Base-by-base conservation (phyloP, 1,284 basidiomycete genomes). In the Abortiporus biennis region DNA sequence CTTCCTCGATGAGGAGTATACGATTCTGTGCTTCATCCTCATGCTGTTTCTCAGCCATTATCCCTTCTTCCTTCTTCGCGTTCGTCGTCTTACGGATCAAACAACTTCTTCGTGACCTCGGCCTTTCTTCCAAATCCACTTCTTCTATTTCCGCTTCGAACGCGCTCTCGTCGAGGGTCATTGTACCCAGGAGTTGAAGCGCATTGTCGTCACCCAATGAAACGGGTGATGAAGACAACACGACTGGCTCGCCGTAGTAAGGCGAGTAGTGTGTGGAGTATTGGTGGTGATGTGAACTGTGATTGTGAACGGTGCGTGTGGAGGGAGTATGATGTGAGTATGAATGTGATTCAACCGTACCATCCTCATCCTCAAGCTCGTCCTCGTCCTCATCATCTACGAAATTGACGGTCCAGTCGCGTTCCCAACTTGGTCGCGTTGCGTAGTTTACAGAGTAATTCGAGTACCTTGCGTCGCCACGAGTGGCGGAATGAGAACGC, bases 291-390 rank as follows among this genome's bases (percentile, higher is more conserved):
- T 12, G 44, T 42, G 35, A 27, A 19, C 11, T 46, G 42, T 47
- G 52, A 43, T 49, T 38, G 49, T 43, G 13, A 47, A 37, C 38
- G 43, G 45, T 23, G 35, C 44, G 46, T 8, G 27, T 9, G 8
- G 27, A 29, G 8, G 42, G 47, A 8, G 54, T 53, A 40, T 53
- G 47, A 24, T 46, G 49, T 42, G 53, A 55, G 39, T 55, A 53
- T 5, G 55, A 53, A 37, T 47, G 49, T 19, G 56, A 51, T 42
- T 59, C 55, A 22, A 45, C 42, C 42, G 57, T 56, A 34, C 62
- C 63, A 3, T 62, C 62, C 30, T 62, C 60, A 0, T 55, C 61
- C 34, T 63, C 63, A 2, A 61, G 62, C 30, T 62, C 60, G 0
- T 56, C 61, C 33, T 65, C 64, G 44, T 65, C 64, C 6, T 59